Evolutionary conservation across 2,329 filamentous ascomycete species (phyloP), one percentile per base, ranked within the genome.

Genomic region (Hymenoscyphus occultus): DNA sequence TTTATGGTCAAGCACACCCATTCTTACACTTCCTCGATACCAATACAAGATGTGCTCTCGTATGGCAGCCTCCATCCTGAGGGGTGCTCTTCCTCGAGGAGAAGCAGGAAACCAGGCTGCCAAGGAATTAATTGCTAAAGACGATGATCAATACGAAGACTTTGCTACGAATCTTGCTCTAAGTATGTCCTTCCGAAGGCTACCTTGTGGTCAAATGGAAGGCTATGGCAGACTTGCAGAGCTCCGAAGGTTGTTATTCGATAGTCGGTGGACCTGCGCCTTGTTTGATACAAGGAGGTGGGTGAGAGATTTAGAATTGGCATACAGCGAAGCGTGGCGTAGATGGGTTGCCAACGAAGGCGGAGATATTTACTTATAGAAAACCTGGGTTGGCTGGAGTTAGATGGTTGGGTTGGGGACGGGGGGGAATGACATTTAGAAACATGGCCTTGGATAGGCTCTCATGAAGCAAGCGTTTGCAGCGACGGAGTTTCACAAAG

Each of bases 41-140:
- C 86, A 90, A 60, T 97, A 97, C 79, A 99, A 99, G 78, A 99
- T 99, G 95, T 99, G 95, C 78, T 96, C 92, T 56, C 90, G 95
- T 62, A 99, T 99, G 90, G 95, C 94, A 6, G 93, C 95, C 6
- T 97, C 92, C 12, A 98, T 99, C 64, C 83, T 99, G 39, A 91
- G 88, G 69, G 95, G 95, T 16, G 95, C 95, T 0, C 80, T 99
- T 3, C 95, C 95, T 0, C 89, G 87, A 70, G 83, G 81, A 0
- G 78, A 81, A 1, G 86, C 87, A n/a, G 93, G 94, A 2, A 79
- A 80, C 6, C 81, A 80, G 64, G 91, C 90, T 0, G 89, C 89
- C 0, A 76, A 79, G 19, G 92, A 97, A 65, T 82, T 99, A 39
- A 92, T 97, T 64, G 91, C 90, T 0, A 78, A 77, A 4, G 88